Base-by-base conservation (phyloP, 306 rosid genomes). In the Begonia loranthoides region DNA sequence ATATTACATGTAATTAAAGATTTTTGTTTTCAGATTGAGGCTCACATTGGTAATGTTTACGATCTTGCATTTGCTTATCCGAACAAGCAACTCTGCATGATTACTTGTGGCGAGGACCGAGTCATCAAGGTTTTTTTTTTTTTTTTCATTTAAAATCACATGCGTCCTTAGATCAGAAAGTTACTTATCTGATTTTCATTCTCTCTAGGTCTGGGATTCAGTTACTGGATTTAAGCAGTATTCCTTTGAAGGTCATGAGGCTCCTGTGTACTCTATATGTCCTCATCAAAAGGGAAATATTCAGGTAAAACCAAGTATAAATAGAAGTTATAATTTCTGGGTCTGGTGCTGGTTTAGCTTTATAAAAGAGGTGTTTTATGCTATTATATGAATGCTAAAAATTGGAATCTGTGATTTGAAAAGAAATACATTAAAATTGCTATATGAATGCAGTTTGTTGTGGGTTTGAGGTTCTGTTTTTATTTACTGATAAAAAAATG, bases 81-180 rank as follows among this genome's bases (percentile, higher is more conserved):
- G 16, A 17, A 38, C 39, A 64, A 59, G 36, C 54, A 60, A 47
- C 77, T 60, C 4, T 67, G 57, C 54, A 64, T 49, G 50, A 46
- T 77, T 41, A 70, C 80, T 38, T 70, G 84, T 2, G 84, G 84
- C 13, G 84, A 78, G 51, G 84, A 78, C 54, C 74, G 56, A 56
- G 45, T 69, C 28, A 65, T 78, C 47, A 78, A 74, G 84, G 80
- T 78, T 12, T 12, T n/a, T n/a, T n/a, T n/a, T n/a, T n/a, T n/a
- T n/a, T n/a, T n/a, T n/a, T n/a, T n/a, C n/a, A n/a, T n/a, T n/a
- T n/a, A n/a, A n/a, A n/a, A n/a, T n/a, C n/a, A n/a, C n/a, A n/a
- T n/a, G n/a, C n/a, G n/a, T n/a, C n/a, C n/a, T n/a, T n/a, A n/a
- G n/a, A n/a, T n/a, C n/a, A n/a, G n/a, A n/a, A n/a, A n/a, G n/a